phyloP scores from a whole-genome alignment of 345 rosid species.

The Acer campestre region DNA sequence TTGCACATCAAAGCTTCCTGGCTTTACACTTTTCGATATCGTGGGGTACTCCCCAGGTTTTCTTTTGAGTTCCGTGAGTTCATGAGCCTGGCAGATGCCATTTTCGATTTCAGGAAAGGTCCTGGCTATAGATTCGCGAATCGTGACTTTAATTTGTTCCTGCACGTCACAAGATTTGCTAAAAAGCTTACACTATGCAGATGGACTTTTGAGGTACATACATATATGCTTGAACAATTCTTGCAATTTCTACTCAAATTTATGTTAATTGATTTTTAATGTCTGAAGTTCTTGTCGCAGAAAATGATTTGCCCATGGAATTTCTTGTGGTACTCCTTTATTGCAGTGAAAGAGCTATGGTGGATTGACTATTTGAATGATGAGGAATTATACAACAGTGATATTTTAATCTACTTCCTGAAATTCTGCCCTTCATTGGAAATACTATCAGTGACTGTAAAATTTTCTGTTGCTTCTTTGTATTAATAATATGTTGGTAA shows the following conservation, averaged over 20 bases:
- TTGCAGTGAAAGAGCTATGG: constrained; percentile 7
- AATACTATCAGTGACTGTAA: constrained; percentile 18
- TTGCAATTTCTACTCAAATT: background rate
- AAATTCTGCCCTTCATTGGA: constrained; percentile 12
- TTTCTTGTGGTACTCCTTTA: background rate
- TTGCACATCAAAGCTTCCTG: background rate
- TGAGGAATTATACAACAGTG: constrained; percentile 7
- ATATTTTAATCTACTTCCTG: constrained; percentile 16
- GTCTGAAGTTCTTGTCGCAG: background rate
- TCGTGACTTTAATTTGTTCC: background rate
- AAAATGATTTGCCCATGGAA: background rate
- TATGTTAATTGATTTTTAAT: background rate
- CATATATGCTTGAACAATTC: too few relatives aligned
- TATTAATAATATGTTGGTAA: background rate
- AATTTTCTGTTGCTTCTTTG: background rate
- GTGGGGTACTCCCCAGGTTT: constrained; percentile 10
- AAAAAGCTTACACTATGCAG: constrained; percentile 7
- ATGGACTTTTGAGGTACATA: constrained; percentile 17
- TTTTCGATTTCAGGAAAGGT: constrained; percentile 18
- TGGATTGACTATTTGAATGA: constrained; percentile 17
- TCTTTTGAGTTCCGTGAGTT: background rate
- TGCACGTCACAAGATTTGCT: background rate
- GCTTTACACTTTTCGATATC: constrained; percentile 12
- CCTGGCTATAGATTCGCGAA: background rate
- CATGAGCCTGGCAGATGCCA: background rate